Percentiles rank a stretch among this genome's conserved stretches.
Evolutionary conservation across 495 filamentous ascomycete species (phyloP).

Genomic region (Arthonia radiata): DNA sequence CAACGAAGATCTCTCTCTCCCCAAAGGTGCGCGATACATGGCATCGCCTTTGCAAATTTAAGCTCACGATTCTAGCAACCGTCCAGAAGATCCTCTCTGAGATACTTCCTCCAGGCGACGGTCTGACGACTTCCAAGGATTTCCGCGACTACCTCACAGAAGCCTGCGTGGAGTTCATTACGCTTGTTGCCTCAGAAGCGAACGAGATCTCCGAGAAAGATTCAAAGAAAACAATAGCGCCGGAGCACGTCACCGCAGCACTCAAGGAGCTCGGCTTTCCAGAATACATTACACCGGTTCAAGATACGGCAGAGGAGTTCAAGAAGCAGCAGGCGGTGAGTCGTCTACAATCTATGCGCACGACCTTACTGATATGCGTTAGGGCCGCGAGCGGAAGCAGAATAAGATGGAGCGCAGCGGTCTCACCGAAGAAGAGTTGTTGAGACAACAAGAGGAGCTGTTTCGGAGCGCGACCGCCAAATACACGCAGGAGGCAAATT

Average conservation of each 20-base stretch:
- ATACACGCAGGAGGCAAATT: conserved; percentile 1
- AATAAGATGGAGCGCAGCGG: conserved; percentile 92
- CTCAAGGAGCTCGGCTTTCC: conserved; percentile 71
- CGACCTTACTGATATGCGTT: conserved; percentile 4
- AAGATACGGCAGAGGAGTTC: conserved; percentile 72
- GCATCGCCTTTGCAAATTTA: not conserved
- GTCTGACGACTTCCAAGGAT: conserved; percentile 67
- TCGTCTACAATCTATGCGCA: conserved; percentile 1
- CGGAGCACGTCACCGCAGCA: conserved; percentile 86
- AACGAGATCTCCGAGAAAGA: conserved; percentile 98
- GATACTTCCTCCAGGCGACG: conserved; percentile 50
- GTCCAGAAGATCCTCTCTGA: conserved; percentile 95
- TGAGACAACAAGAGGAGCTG: conserved; percentile 70
- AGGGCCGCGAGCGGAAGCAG: conserved; percentile 90
- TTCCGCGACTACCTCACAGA: conserved; percentile 88
- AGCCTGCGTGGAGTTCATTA: conserved; percentile 98
- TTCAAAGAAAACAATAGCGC: conserved; percentile 93
- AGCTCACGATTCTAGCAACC: conserved; percentile 34
- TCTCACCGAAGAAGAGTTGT: conserved; percentile 64
- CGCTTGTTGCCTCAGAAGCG: conserved; percentile 83
- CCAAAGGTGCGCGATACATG: conserved; percentile 41
- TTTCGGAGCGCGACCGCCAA: conserved; percentile 64
- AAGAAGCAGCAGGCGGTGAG: conserved; percentile 77
- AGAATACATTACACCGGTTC: conserved; percentile 67
- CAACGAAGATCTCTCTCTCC: conserved; percentile 81